These are phyloP conservation scores for Paecilomyces dactylethromorphus DNA, from an alignment of 2,329 filamentous ascomycete genomes.

Conservation along the genomic window DNA sequence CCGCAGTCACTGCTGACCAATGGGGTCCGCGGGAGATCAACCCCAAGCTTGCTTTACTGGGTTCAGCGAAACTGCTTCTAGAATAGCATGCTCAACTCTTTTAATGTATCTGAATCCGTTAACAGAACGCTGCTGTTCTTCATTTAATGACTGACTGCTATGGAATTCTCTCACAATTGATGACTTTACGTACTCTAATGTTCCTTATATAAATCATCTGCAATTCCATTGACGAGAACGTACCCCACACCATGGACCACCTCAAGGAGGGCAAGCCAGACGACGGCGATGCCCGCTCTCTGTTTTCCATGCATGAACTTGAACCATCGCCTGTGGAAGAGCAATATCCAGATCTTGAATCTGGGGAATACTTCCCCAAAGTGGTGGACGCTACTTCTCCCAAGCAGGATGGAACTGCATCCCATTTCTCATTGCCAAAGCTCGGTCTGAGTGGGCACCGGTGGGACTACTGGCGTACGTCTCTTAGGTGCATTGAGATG, in stretches of 20 bases:
- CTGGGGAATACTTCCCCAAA: slow-evolving; percentile 41
- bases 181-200: not conserved
- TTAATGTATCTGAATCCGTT: not conserved
- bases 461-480: slow-evolving; percentile 68
- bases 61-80: not conserved
- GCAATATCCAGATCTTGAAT: slow-evolving; percentile 39
- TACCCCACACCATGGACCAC: not conserved
- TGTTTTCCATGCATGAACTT: slow-evolving; percentile 65
- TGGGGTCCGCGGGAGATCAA: not conserved
- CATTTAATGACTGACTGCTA: not conserved
- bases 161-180: not conserved
- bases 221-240: not conserved
- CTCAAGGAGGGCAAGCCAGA: slow-evolving; percentile 13
- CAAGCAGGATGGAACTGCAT: slow-evolving; percentile 3
- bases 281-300: slow-evolving; percentile 37
- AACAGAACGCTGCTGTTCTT: not conserved
- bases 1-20: not conserved
- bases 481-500: not conserved
- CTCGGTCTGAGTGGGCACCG: slow-evolving; percentile 62
- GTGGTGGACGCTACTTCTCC: slow-evolving; percentile 8
- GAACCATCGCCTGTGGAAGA: slow-evolving; percentile 76
- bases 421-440: slow-evolving; percentile 15
- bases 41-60: not conserved
- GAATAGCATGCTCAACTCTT: not conserved
- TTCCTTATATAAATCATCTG: not conserved